These are phyloP conservation scores for Globisporangium mamillatum DNA, from an alignment of 352 stramenopile species.

Conservation along the genomic window DNA sequence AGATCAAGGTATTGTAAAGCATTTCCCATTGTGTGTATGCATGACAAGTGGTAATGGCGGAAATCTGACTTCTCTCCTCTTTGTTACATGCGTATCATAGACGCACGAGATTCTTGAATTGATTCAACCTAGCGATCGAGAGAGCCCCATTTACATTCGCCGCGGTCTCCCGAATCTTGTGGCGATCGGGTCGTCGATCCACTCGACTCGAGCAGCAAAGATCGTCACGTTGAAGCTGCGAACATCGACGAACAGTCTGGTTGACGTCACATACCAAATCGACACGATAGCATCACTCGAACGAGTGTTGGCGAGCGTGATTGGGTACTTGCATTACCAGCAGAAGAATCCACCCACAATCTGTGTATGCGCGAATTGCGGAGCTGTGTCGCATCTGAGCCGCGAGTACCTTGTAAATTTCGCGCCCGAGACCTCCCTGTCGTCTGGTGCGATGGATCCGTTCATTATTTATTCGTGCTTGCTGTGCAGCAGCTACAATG, in stretches of 20 bases:
- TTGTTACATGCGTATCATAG: constrained; percentile 20
- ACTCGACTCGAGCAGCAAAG: constrained; percentile 42
- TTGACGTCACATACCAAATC: constrained; percentile 61
- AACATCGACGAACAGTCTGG: constrained; percentile 15
- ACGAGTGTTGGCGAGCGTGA: constrained; percentile 36
- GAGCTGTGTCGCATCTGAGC: constrained; percentile 53
- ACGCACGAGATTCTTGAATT: constrained; percentile 41
- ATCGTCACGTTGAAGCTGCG: constrained; percentile 56
- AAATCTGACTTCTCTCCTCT: neutral
- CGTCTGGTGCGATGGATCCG: constrained; percentile 19
- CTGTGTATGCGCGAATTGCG: constrained; percentile 59
- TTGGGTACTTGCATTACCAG: constrained; percentile 48
- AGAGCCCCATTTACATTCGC: constrained; percentile 33
- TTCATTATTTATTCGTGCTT: constrained; percentile 60
- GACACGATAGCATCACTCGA: constrained; percentile 31
- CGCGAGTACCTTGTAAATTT: constrained; percentile 34
- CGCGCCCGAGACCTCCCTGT: constrained; percentile 11
- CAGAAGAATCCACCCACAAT: constrained; percentile 33
- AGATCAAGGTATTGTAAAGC: constrained; percentile 45
- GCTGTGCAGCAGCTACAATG: constrained; percentile 68
- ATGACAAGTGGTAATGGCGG: neutral
- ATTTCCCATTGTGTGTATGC: neutral
- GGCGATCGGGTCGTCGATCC: constrained; percentile 51
- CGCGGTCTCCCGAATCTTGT: constrained; percentile 50
- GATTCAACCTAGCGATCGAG: constrained; percentile 13